Percentiles rank a stretch among this genome's conserved stretches.
phyloP scores from a whole-genome alignment of 306 rosid species.

The Herpetospermum pedunculosum region DNA sequence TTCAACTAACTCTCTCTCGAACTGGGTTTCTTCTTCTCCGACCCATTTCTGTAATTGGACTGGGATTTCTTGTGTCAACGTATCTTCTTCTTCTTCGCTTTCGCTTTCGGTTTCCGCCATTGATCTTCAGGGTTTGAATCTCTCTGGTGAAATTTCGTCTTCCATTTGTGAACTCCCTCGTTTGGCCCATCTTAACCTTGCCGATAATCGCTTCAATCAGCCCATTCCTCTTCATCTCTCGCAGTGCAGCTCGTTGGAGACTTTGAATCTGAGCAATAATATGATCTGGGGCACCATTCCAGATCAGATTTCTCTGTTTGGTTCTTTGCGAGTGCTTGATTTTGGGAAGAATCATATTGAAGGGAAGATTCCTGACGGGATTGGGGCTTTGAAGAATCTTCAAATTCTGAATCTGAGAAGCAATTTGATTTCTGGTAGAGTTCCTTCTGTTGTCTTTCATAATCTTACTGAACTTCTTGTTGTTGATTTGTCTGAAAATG shows the following conservation, averaged over 20 bases:
- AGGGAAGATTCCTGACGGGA: slow-evolving; percentile 60
- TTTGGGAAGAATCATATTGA: slow-evolving; percentile 64
- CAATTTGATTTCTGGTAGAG: slow-evolving; percentile 67
- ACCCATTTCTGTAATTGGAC: slow-evolving; percentile 70
- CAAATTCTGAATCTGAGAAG: slow-evolving; percentile 53
- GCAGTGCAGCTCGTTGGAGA: slow-evolving; percentile 49
- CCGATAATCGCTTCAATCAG: slow-evolving; percentile 67
- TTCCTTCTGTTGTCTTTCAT: slow-evolving; percentile 41
- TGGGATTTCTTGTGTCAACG: slow-evolving; percentile 52
- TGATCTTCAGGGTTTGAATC: slow-evolving; percentile 58
- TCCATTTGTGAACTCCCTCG: slow-evolving; percentile 48
- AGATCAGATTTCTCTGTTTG: slow-evolving; percentile 70
- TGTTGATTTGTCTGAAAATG: slow-evolving; percentile 78
- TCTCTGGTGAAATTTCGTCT: slow-evolving; percentile 80
- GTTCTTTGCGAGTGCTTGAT: slow-evolving; percentile 57
- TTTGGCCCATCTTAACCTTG: slow-evolving; percentile 64
- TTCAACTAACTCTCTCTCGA: slow-evolving; percentile 43
- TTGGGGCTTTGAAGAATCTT: slow-evolving; percentile 53
- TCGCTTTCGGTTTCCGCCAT: slow-evolving; percentile 48
- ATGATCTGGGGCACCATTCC: slow-evolving; percentile 92
- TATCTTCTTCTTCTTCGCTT: not conserved
- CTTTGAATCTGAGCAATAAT: slow-evolving; percentile 77
- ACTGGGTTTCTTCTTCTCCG: slow-evolving; percentile 57
- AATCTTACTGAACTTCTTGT: slow-evolving; percentile 60
- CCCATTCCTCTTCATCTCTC: slow-evolving; percentile 96